Conservation (phyloP, 2,329 filamentous ascomycete genomes). For the Alternaria longipes region DNA sequence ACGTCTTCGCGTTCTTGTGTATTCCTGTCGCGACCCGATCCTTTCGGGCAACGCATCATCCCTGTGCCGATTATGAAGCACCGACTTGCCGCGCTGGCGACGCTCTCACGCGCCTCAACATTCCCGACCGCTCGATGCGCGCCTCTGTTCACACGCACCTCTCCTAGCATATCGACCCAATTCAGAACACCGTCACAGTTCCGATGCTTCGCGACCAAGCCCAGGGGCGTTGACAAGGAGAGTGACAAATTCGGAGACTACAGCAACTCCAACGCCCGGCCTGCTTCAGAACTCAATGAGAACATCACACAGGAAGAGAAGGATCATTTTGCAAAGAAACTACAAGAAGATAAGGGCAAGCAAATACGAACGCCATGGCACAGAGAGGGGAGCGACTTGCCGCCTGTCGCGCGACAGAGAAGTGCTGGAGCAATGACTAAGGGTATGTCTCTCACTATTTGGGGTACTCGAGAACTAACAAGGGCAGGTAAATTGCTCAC, state of each 20-base stretch:
- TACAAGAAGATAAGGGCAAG: constrained; percentile 61
- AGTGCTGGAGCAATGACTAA: constrained; percentile 70
- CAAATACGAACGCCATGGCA: constrained; percentile 73
- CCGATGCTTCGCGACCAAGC: constrained; percentile 4
- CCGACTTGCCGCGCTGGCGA: constrained; percentile 36
- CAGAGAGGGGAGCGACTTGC: constrained; percentile 66
- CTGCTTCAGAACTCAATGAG: constrained; percentile 54
- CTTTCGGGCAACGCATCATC: not conserved
- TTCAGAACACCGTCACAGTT: constrained; percentile 5
- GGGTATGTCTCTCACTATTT: constrained; percentile 53
- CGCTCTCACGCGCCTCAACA: constrained; percentile 28
- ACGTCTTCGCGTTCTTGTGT: constrained; percentile 7
- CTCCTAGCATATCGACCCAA: constrained; percentile 5
- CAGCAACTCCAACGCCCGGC: constrained; percentile 47
- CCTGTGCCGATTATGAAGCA: constrained; percentile 40
- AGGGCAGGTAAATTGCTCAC: constrained; percentile 76
- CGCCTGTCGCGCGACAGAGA: constrained; percentile 63
- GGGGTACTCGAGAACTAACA: constrained; percentile 14
- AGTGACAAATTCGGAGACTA: constrained; percentile 31
- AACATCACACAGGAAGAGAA: constrained; percentile 58
- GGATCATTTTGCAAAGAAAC: constrained; percentile 54
- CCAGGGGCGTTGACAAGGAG: constrained; percentile 14
- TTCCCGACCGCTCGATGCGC: constrained; percentile 23
- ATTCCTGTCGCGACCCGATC: not conserved
- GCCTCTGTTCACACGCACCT: constrained; percentile 11